Percentiles rank a stretch among this genome's conserved stretches.
Evolutionary conservation across 2,329 filamentous ascomycete species (phyloP).

Genomic region (Pestalotiopsis sp.): DNA sequence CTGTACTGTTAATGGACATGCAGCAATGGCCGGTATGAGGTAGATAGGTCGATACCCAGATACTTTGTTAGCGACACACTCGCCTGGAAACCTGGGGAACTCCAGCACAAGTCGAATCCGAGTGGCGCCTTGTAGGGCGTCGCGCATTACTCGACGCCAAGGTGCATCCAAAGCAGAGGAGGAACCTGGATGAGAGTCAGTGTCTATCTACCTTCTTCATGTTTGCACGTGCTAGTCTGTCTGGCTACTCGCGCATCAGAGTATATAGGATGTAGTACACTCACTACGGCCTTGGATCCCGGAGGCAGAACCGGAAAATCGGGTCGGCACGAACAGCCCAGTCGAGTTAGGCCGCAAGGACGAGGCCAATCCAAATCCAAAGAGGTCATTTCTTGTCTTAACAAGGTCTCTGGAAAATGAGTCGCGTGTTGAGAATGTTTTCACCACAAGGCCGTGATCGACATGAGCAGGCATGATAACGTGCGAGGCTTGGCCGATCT

Average conservation of each 20-base stretch:
- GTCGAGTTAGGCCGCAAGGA: neutral
- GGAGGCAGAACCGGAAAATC: neutral
- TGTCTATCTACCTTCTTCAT: neutral
- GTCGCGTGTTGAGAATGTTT: neutral
- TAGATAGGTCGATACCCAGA: too few relatives aligned
- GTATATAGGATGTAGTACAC: neutral
- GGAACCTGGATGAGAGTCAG: neutral
- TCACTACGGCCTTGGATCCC: neutral
- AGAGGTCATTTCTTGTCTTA: neutral
- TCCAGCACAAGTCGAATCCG: neutral
- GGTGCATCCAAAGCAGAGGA: neutral
- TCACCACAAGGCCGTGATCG: neutral
- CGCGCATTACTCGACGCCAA: neutral
- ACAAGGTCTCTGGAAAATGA: neutral
- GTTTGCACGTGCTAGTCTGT: neutral
- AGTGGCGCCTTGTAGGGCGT: neutral
- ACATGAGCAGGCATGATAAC: neutral
- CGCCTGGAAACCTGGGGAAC: neutral
- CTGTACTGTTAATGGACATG: too few relatives aligned
- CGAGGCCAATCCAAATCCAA: neutral
- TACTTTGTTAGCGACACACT: too few relatives aligned
- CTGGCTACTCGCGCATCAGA: neutral
- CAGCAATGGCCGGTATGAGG: neutral
- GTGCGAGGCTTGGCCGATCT: neutral
- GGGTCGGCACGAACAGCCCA: slow-evolving; percentile 8